Conservation (phyloP, 441 rosid genomes). For the Erodium moschatum region DNA sequence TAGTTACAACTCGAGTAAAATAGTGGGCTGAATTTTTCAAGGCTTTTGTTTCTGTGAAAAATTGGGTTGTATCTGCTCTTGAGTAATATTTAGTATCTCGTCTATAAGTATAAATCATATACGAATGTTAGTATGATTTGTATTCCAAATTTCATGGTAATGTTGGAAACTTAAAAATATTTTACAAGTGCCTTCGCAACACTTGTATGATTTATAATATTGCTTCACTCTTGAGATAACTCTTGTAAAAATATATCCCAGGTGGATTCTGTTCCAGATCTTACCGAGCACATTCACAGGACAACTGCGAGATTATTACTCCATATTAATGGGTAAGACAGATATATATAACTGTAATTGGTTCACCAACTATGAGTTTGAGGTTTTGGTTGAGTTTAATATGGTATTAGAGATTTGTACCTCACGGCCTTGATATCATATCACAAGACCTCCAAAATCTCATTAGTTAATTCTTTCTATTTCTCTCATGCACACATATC, state of each 20-base stretch:
- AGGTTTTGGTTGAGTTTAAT: too few relatives aligned
- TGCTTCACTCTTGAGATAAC: slow-evolving; percentile 7
- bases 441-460: too few relatives aligned
- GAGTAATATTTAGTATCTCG: neutral
- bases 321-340: slow-evolving; percentile 81
- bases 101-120: neutral
- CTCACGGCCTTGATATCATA: too few relatives aligned
- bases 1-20: neutral
- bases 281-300: slow-evolving; percentile 65
- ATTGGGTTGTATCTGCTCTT: neutral
- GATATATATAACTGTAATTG: neutral
- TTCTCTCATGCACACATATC: too few relatives aligned
- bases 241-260: slow-evolving; percentile 26
- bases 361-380: too few relatives aligned
- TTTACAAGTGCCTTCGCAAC: slow-evolving; percentile 9
- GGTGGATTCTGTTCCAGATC: slow-evolving; percentile 91
- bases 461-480: too few relatives aligned
- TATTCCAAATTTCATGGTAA: neutral
- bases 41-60: slow-evolving; percentile 8
- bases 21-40: neutral
- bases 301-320: slow-evolving; percentile 82
- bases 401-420: too few relatives aligned
- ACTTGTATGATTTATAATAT: slow-evolving; percentile 3
- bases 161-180: neutral
- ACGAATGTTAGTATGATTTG: neutral